These are phyloP conservation scores for Russula dissimulans DNA, from an alignment of 768 basidiomycete species.

Conservation along the genomic window DNA sequence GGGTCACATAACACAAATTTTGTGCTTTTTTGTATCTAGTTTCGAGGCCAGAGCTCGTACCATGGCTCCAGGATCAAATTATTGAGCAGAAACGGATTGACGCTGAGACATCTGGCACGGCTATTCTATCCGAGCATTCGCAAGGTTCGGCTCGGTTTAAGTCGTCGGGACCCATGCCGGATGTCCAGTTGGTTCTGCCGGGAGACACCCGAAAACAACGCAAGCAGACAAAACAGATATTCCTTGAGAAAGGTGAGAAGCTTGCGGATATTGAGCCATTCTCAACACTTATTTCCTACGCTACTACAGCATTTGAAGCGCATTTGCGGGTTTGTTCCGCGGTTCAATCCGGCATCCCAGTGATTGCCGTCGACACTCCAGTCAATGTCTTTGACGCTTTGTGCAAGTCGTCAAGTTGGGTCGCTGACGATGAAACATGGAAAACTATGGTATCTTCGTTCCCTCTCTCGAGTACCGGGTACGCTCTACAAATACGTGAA, in stretches of 20 bases:
- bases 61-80: conserved; percentile 69
- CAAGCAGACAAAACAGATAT: conserved; percentile 61
- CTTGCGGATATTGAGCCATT: neutral
- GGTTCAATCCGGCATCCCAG: conserved; percentile 51
- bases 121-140: conserved; percentile 33
- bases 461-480: conserved; percentile 47
- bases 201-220: conserved; percentile 65
- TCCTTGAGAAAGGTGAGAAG: conserved; percentile 52
- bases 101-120: conserved; percentile 50
- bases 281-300: neutral
- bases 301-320: conserved; percentile 52
- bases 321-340: conserved; percentile 47
- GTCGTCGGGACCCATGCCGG: conserved; percentile 29
- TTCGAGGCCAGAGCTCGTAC: conserved; percentile 58
- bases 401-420: conserved; percentile 49
- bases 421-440: conserved; percentile 71
- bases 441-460: conserved; percentile 46
- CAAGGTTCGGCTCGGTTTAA: conserved; percentile 28
- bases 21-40: conserved; percentile 28
- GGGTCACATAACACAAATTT: conserved; percentile 10
- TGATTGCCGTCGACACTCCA: conserved; percentile 64
- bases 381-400: conserved; percentile 52
- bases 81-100: conserved; percentile 74
- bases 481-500: conserved; percentile 62
- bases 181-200: conserved; percentile 59